A percentile compares a stretch with the other conserved stretches of the same genome.
These are phyloP conservation scores for Hericium rajendrae DNA, from an alignment of 768 basidiomycete species.

Conservation along the genomic window DNA sequence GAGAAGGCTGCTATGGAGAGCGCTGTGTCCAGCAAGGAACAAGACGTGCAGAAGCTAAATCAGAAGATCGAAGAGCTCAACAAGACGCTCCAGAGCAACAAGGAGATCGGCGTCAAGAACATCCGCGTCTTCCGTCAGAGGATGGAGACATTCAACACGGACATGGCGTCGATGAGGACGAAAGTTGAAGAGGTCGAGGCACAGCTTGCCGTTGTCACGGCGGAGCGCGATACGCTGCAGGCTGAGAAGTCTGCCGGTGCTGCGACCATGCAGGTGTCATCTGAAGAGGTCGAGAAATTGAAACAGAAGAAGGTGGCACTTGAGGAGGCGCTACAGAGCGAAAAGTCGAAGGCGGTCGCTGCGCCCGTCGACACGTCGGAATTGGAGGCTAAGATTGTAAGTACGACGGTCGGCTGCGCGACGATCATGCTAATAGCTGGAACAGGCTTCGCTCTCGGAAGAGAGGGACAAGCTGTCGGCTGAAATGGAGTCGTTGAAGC, in stretches of 20 bases:
- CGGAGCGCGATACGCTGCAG: slow-evolving; percentile 27
- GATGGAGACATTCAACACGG: slow-evolving; percentile 7
- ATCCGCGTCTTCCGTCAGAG: slow-evolving; percentile 10
- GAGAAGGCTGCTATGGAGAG: slow-evolving; percentile 17
- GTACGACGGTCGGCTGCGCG: slow-evolving; percentile 5
- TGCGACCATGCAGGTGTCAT: slow-evolving; percentile 7
- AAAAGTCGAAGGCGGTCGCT: slow-evolving; percentile 19
- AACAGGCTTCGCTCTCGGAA: slow-evolving; percentile 40
- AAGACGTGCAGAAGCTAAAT: slow-evolving; percentile 2
- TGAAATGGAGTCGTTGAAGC: slow-evolving; percentile 42
- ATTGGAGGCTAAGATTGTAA: slow-evolving; percentile 23
- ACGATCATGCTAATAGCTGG: neutral
- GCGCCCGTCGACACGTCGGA: slow-evolving; percentile 11
- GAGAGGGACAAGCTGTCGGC: slow-evolving; percentile 55
- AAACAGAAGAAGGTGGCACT: slow-evolving; percentile 26
- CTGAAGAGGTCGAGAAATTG: slow-evolving; percentile 23
- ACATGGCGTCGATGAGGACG: slow-evolving; percentile 9
- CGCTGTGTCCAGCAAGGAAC: neutral
- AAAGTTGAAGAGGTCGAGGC: slow-evolving; percentile 14
- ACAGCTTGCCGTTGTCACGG: slow-evolving; percentile 15
- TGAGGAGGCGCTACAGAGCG: slow-evolving; percentile 30
- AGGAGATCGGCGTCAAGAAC: slow-evolving; percentile 7
- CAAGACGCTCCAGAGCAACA: slow-evolving; percentile 7
- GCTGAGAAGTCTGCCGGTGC: slow-evolving; percentile 15
- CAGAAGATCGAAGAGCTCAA: slow-evolving; percentile 15